Conservation (phyloP, 2,329 filamentous ascomycete species). For the Ophiobolus disseminans region DNA sequence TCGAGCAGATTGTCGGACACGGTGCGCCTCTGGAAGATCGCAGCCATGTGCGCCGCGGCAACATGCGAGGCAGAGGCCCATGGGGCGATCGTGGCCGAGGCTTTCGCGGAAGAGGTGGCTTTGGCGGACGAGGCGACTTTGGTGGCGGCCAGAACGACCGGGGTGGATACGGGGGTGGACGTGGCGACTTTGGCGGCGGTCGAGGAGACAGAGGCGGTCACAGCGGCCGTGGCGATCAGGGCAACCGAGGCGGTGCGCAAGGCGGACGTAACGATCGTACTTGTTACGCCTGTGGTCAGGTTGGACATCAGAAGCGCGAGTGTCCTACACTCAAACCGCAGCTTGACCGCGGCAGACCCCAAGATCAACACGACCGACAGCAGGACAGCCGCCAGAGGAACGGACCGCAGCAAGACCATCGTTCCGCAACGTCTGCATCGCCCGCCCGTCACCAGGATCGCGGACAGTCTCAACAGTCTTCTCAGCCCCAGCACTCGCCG, state of each 20-base stretch:
- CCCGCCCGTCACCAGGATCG: slow-evolving; percentile 30
- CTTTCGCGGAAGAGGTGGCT: slow-evolving; percentile 43
- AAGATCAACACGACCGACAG: slow-evolving; percentile 27
- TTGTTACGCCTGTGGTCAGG: slow-evolving; percentile 9
- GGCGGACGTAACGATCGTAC: slow-evolving; percentile 6
- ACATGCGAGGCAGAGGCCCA: slow-evolving; percentile 39
- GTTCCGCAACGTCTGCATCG: slow-evolving; percentile 35
- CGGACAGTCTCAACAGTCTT: slow-evolving; percentile 26
- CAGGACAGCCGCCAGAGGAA: slow-evolving; percentile 28
- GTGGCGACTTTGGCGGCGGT: slow-evolving; percentile 34
- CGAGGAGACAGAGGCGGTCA: slow-evolving; percentile 30
- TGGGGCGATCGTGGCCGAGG: slow-evolving; percentile 48
- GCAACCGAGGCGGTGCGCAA: slow-evolving; percentile 16
- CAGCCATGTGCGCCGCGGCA: slow-evolving; percentile 46
- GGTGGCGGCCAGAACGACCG: slow-evolving; percentile 38
- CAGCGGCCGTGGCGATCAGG: slow-evolving; percentile 17
- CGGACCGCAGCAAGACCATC: slow-evolving; percentile 33
- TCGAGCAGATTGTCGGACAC: slow-evolving; percentile 54
- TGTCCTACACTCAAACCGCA: slow-evolving; percentile 27
- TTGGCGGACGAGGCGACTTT: slow-evolving; percentile 30
- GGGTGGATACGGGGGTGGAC: slow-evolving; percentile 29
- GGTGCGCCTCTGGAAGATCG: slow-evolving; percentile 47
- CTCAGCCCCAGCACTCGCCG: slow-evolving; percentile 22
- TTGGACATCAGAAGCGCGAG: slow-evolving; percentile 26
- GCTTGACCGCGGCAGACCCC: slow-evolving; percentile 29